Evolutionary conservation across 2,329 filamentous ascomycete species (phyloP).

Genomic region (Colletotrichum graminicola): DNA sequence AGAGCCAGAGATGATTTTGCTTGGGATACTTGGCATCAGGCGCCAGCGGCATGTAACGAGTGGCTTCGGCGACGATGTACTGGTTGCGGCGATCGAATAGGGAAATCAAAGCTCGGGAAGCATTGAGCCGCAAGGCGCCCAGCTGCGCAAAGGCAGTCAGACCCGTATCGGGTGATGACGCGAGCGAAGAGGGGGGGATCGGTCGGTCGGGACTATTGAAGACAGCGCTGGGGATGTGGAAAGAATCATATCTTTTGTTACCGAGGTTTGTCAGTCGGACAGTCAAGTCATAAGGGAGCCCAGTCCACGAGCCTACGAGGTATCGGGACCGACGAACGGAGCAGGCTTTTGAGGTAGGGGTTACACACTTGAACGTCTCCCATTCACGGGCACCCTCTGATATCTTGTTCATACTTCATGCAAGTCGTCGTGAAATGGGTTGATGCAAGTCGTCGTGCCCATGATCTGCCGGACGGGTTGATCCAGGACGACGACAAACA

Average conservation of each 20-base stretch:
- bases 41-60: slow-evolving; percentile 54
- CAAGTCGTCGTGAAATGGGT: slow-evolving; percentile 23
- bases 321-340: background rate
- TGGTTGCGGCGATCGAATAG: slow-evolving; percentile 63
- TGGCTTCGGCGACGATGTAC: slow-evolving; percentile 65
- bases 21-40: slow-evolving; percentile 39
- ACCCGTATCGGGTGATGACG: slow-evolving; percentile 51
- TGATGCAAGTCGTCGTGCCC: slow-evolving; percentile 36
- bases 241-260: slow-evolving; percentile 42
- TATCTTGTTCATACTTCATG: slow-evolving; percentile 43
- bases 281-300: too few species aligned
- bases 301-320: background rate
- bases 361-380: slow-evolving; percentile 49
- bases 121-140: slow-evolving; percentile 56
- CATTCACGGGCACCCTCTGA: slow-evolving; percentile 48
- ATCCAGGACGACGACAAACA: background rate
- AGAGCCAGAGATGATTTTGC: slow-evolving; percentile 45
- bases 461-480: slow-evolving; percentile 31
- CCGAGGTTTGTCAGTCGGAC: slow-evolving; percentile 3
- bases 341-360: too few species aligned
- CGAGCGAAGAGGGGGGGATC: slow-evolving; percentile 46
- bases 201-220: slow-evolving; percentile 45
- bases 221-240: slow-evolving; percentile 39
- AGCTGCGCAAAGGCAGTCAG: slow-evolving; percentile 65
- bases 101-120: slow-evolving; percentile 59